phyloP scores from a whole-genome alignment of 805 yeast species.

The Sugiyamaella marilandica region DNA sequence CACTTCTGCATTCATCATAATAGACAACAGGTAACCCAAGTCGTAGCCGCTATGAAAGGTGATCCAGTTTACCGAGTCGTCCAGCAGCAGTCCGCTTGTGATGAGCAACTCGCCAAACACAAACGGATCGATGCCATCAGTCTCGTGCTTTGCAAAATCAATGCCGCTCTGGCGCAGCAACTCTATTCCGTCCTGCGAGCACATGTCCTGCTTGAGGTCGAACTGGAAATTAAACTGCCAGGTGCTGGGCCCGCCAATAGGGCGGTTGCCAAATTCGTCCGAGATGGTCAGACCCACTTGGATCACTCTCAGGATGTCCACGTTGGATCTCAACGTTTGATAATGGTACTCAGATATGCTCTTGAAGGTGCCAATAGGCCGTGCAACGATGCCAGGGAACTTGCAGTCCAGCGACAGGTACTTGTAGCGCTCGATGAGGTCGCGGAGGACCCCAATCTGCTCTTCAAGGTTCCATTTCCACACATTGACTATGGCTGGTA shows the following conservation, averaged over 20 bases:
- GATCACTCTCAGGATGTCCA: constrained; percentile 78
- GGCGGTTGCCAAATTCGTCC: constrained; percentile 64
- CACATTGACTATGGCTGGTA: constrained; percentile 28
- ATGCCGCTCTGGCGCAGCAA: constrained; percentile 76
- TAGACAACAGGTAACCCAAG: constrained; percentile 78
- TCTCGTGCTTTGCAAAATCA: constrained; percentile 69
- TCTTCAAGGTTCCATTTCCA: constrained; percentile 40
- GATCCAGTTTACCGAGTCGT: constrained; percentile 72
- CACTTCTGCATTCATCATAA: constrained; percentile 68
- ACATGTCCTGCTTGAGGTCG: constrained; percentile 73
- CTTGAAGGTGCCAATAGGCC: constrained; percentile 92
- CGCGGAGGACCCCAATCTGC: constrained; percentile 37
- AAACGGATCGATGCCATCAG: constrained; percentile 70
- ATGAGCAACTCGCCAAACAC: constrained; percentile 80
- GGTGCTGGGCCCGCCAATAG: constrained; percentile 65
- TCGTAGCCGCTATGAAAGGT: constrained; percentile 95
- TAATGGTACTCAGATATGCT: constrained; percentile 90
- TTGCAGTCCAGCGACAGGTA: constrained; percentile 67
- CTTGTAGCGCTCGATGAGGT: constrained; percentile 35
- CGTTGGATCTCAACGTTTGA: constrained; percentile 88
- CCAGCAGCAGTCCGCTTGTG: constrained; percentile 79
- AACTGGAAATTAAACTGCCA: constrained; percentile 95
- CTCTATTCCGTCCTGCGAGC: constrained; percentile 76
- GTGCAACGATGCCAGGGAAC: constrained; percentile 91
- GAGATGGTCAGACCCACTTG: constrained; percentile 79